Evolutionary conservation across 2,329 filamentous ascomycete genomes (phyloP).

Genomic region (Aspergillus quadricinctus): DNA sequence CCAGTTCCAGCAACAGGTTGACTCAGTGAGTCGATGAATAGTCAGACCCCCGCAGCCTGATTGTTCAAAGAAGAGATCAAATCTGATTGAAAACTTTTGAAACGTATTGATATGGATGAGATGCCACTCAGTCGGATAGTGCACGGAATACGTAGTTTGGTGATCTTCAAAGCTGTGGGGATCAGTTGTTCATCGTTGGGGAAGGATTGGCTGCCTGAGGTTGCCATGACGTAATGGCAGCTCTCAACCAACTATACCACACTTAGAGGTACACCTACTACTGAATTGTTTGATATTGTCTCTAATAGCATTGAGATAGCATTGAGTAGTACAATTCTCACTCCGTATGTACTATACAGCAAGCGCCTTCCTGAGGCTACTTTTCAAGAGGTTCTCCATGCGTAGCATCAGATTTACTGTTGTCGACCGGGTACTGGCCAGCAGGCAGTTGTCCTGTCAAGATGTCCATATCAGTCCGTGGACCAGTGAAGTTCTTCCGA

Average conservation of each 20-base stretch:
- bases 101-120: background rate
- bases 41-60: background rate
- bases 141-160: background rate
- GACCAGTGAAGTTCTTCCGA: conserved; percentile 57
- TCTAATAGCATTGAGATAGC: too few relatives aligned
- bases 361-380: background rate
- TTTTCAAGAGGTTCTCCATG: background rate
- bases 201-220: conserved; percentile 5
- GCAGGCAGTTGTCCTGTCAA: conserved; percentile 20
- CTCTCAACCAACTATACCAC: background rate
- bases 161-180: conserved; percentile 4
- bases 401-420: background rate
- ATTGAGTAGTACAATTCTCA: too few relatives aligned
- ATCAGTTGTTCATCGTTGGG: background rate
- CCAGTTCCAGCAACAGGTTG: background rate
- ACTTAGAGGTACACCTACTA: too few relatives aligned
- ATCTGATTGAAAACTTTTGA: background rate
- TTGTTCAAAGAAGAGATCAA: background rate
- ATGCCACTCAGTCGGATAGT: background rate
- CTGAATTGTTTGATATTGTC: too few relatives aligned
- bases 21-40: background rate
- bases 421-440: background rate
- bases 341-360: too few relatives aligned
- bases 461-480: conserved; percentile 42
- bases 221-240: background rate